These are phyloP conservation scores for Serendipita sp. DNA, from an alignment of 768 basidiomycete genomes.

Conservation along the genomic window DNA sequence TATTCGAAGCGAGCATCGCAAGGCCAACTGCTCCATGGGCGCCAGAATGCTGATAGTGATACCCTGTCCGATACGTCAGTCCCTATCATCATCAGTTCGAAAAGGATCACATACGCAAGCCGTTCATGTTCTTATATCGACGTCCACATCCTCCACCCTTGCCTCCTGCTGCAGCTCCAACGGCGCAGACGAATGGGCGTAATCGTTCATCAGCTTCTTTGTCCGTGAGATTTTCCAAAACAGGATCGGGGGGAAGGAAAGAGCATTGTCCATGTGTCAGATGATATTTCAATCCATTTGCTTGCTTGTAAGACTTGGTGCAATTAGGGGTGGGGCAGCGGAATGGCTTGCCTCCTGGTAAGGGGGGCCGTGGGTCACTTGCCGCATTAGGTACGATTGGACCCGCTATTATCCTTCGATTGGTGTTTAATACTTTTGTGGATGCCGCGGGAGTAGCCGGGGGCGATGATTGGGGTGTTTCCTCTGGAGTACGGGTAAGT, in stretches of 20 bases:
- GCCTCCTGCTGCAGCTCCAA: conserved; percentile 50
- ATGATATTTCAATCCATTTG: conserved; percentile 88
- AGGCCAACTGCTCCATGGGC: conserved; percentile 87
- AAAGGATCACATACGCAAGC: conserved; percentile 34
- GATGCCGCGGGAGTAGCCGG: not conserved
- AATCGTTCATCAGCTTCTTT: conserved; percentile 74
- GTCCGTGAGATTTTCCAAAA: conserved; percentile 28
- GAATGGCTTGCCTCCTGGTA: conserved; percentile 10
- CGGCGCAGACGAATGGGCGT: conserved; percentile 77
- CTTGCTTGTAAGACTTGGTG: conserved; percentile 93
- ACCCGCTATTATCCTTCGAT: not conserved
- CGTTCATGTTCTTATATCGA: conserved; percentile 98
- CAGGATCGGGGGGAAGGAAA: conserved; percentile 77
- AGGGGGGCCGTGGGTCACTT: not conserved
- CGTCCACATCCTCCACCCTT: conserved; percentile 28
- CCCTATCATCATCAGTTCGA: not conserved
- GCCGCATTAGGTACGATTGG: conserved; percentile 5
- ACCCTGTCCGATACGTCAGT: conserved; percentile 23
- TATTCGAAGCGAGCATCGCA: conserved; percentile 48
- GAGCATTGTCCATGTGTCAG: conserved; percentile 87
- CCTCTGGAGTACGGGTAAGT: conserved; percentile 3
- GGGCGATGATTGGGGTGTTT: conserved; percentile 4
- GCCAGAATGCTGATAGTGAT: conserved; percentile 94
- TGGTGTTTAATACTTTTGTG: not conserved
- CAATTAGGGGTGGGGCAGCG: conserved; percentile 86